These are phyloP conservation scores for Heterotrichella gracilis DNA, from an alignment of 352 stramenopile species.

Conservation along the genomic window DNA sequence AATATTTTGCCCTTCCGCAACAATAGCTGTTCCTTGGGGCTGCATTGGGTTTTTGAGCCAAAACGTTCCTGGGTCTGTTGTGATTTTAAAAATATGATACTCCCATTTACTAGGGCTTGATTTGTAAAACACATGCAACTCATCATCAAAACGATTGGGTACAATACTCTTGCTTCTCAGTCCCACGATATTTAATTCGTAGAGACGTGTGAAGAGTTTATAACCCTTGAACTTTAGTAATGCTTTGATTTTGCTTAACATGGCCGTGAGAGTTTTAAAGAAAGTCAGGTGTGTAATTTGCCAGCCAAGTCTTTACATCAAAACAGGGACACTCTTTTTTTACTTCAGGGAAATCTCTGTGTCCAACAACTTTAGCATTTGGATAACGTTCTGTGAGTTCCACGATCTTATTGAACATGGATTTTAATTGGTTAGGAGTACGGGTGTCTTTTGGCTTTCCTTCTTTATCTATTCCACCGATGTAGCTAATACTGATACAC, in stretches of 20 bases:
- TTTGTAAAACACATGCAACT: slow-evolving; percentile 5
- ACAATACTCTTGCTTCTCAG: neutral
- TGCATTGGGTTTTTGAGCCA: neutral
- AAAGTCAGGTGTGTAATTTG: neutral
- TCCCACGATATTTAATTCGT: slow-evolving; percentile 6
- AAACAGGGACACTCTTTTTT: neutral
- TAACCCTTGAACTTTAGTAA: neutral
- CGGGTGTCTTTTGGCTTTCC: neutral
- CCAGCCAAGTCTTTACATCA: neutral
- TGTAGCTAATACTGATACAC: slow-evolving; percentile 8
- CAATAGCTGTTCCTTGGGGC: neutral
- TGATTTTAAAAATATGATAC: slow-evolving; percentile 10
- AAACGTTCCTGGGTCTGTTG: neutral
- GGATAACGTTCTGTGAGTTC: neutral
- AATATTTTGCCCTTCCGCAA: neutral
- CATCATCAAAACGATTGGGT: neutral
- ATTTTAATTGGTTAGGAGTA: neutral
- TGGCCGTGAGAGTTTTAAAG: neutral
- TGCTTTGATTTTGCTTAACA: slow-evolving; percentile 2
- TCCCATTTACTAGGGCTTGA: neutral
- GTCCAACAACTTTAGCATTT: neutral
- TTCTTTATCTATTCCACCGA: neutral
- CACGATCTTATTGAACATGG: neutral
- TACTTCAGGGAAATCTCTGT: neutral
- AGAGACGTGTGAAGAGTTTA: neutral